Conservation (phyloP, 169 alveolate species). For the Eimeria mitis region DNA sequence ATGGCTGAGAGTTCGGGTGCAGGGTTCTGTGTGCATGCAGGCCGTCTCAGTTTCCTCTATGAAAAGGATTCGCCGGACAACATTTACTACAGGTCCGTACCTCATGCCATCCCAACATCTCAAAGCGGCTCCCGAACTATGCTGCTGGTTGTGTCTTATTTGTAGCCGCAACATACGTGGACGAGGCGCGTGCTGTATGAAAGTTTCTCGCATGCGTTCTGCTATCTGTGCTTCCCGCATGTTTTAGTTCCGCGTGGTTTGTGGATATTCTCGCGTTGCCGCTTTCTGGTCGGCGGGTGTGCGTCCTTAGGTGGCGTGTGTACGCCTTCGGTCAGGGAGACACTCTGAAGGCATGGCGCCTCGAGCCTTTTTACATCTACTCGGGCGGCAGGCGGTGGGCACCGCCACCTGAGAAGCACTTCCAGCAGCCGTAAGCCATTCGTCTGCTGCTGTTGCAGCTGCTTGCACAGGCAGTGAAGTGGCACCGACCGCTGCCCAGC, state of each 20-base stretch:
- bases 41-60: constrained; percentile 71
- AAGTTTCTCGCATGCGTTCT: background rate
- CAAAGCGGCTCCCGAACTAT: background rate
- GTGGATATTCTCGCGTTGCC: background rate
- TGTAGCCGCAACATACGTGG: background rate
- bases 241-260: background rate
- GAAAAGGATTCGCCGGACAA: constrained; percentile 82
- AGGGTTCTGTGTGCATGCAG: background rate
- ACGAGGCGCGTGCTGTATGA: background rate
- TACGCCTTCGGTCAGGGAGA: constrained; percentile 83
- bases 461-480: background rate
- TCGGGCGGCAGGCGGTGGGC: constrained; percentile 83
- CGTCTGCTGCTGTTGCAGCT: background rate
- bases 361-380: constrained; percentile 82
- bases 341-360: constrained; percentile 80
- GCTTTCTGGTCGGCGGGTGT: background rate
- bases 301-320: constrained; percentile 77
- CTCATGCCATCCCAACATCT: background rate
- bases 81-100: constrained; percentile 82
- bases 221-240: background rate
- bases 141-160: background rate
- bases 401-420: constrained; percentile 76
- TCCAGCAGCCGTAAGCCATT: constrained; percentile 63
- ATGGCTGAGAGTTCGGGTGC: background rate
- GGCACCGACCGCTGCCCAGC: background rate